phyloP scores from a whole-genome alignment of 2,329 filamentous ascomycete genomes.

The Alternaria atra region DNA sequence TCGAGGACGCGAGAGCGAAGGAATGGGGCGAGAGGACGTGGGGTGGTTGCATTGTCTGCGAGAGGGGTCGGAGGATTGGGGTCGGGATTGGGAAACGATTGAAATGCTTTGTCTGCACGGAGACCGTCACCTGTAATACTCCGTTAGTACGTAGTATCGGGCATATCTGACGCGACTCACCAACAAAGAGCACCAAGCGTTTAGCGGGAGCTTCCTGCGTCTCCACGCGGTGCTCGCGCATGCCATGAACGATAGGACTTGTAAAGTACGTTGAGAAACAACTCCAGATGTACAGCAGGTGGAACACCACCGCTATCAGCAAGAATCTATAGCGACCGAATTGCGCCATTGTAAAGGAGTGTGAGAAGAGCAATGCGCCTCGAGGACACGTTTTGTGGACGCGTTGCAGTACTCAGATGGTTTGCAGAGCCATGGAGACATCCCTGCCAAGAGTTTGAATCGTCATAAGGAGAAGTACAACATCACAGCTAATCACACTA shows the following conservation, averaged over 20 bases:
- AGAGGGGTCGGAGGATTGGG: constrained; percentile 64
- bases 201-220: constrained; percentile 81
- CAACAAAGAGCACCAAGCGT: constrained; percentile 91
- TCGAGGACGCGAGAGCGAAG: constrained; percentile 87
- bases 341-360: constrained; percentile 57
- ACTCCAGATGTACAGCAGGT: constrained; percentile 84
- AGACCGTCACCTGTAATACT: constrained; percentile 78
- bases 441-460: constrained; percentile 28
- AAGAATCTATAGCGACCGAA: constrained; percentile 81
- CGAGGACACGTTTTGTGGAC: constrained; percentile 32
- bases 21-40: constrained; percentile 87
- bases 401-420: constrained; percentile 41
- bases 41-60: constrained; percentile 68
- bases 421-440: constrained; percentile 27
- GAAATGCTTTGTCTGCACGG: constrained; percentile 97
- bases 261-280: constrained; percentile 98
- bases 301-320: constrained; percentile 88
- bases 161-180: constrained; percentile 55
- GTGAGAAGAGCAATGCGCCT: constrained; percentile 36
- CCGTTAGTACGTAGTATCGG: background rate
- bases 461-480: constrained; percentile 5
- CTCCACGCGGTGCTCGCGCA: constrained; percentile 81
- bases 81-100: constrained; percentile 89
- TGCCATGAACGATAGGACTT: constrained; percentile 94
- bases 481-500: background rate